These are phyloP conservation scores for Lasiodiplodia hormozganensis DNA, from an alignment of 2,329 filamentous ascomycete genomes.

Conservation along the genomic window DNA sequence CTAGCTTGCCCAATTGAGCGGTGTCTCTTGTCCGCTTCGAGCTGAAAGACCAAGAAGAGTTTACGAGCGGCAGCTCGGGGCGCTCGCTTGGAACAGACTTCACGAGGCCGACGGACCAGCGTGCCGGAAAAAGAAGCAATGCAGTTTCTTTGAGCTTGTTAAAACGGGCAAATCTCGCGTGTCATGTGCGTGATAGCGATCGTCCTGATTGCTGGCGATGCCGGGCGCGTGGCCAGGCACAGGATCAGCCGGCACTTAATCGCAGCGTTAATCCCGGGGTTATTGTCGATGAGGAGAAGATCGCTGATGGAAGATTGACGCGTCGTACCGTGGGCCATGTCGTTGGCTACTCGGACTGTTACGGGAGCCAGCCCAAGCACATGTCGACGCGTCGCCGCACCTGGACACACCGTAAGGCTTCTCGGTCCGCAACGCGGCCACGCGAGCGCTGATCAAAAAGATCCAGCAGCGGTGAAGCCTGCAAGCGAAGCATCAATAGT, in stretches of 20 bases:
- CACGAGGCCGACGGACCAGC: not conserved
- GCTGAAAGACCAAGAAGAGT: not conserved
- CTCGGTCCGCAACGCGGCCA: conserved; percentile 12
- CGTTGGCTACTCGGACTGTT: not conserved
- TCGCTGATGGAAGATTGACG: not conserved
- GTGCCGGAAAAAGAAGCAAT: not conserved
- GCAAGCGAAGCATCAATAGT: not conserved
- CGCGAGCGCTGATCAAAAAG: conserved; percentile 6
- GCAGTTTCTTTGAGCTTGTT: not conserved
- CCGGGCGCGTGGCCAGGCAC: not conserved
- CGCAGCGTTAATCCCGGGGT: not conserved
- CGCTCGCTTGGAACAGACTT: not conserved
- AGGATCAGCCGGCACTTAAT: not conserved
- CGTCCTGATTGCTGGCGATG: not conserved
- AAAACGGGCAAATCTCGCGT: not conserved
- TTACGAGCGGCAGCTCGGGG: not conserved
- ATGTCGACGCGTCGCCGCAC: not conserved
- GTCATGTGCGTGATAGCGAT: conserved; percentile 4
- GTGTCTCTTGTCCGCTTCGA: too few relatives aligned
- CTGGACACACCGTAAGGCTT: not conserved
- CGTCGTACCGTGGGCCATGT: not conserved
- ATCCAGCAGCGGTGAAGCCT: not conserved
- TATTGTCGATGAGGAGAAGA: not conserved
- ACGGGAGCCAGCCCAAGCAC: not conserved
- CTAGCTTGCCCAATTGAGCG: not conserved